These are phyloP conservation scores for Suillus sp. DNA, from an alignment of 768 basidiomycete genomes.

Conservation along the genomic window DNA sequence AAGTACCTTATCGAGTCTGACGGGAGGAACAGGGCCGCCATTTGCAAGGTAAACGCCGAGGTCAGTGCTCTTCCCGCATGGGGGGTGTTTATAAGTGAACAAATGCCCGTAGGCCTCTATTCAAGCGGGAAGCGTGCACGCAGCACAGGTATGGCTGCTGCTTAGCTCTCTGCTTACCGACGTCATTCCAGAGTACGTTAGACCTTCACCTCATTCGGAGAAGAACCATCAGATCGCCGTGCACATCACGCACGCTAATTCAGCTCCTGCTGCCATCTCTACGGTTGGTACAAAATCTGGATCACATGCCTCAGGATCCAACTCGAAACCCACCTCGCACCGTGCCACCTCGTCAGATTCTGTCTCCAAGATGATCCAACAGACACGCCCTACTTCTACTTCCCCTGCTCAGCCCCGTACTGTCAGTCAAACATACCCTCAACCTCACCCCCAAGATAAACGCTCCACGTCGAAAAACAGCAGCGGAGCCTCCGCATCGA, in stretches of 20 bases:
- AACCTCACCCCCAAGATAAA: conserved; percentile 9
- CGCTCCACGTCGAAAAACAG: conserved; percentile 23
- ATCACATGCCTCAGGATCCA: conserved; percentile 15
- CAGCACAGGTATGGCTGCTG: conserved; percentile 69
- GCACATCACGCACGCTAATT: conserved; percentile 39
- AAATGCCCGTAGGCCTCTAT: conserved; percentile 50
- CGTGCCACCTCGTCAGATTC: conserved; percentile 32
- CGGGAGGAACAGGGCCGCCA: conserved; percentile 47
- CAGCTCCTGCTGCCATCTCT: conserved; percentile 45
- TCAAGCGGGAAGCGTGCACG: conserved; percentile 54
- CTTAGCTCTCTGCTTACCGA: conserved; percentile 58
- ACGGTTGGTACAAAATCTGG: conserved; percentile 19
- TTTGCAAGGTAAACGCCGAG: conserved; percentile 51
- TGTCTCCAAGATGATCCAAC: conserved; percentile 6
- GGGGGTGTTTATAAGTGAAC: neutral
- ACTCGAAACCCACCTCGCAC: conserved; percentile 27
- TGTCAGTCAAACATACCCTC: conserved; percentile 5
- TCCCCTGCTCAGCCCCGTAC: conserved; percentile 30
- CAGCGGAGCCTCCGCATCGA: conserved; percentile 30
- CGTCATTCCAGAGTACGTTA: conserved; percentile 41
- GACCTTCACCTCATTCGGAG: conserved; percentile 22
- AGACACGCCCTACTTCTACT: conserved; percentile 18
- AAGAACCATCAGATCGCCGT: conserved; percentile 24
- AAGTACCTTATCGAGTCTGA: conserved; percentile 49
- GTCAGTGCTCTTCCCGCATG: conserved; percentile 30